Evolutionary conservation across 176 grass and related monocot species (phyloP), one percentile per base, ranked within the genome.

Genomic region (Oryza glumipatula): DNA sequence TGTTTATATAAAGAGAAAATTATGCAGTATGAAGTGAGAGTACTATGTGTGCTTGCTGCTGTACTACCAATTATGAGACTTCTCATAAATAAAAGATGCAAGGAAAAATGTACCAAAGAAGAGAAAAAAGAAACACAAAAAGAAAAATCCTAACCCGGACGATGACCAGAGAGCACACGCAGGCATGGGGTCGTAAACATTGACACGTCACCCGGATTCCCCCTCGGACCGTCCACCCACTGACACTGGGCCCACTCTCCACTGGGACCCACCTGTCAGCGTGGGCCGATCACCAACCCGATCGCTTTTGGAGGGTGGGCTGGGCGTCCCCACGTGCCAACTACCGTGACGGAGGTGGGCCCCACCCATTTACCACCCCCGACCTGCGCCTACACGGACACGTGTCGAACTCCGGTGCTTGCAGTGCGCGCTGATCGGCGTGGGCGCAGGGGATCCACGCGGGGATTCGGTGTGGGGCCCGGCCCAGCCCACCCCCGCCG

Each of bases 381-480:
- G 8, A 51, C 13, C 47, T 0, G 1, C 0, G 28, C 7, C 41
- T 78, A 23, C 74, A 48, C 80, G n/a, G 22, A 32, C 80, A 87
- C 80, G 76, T 91, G 89, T 87, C 84, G 70, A 83, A 1, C 4
- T 0, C 11, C 13, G 44, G 28, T 7, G 6, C 5, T 2, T 5
- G 11, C 4, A 17, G 3, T 33, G 41, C n/a, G 2, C 1, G 45
- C 32, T 63, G 80, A 5, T 74, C 6, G 0, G 88, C 32, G 9
- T 63, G 0, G 65, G 65, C 74, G 68, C 84, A 83, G 56, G 52
- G 84, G 84, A 87, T 87, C 84, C 35, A 1, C 16, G 10, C 12
- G 68, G 89, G 68, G 89, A 70, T 90, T 64, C 69, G 84, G 88
- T 84, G 84, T 74, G 84, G 1, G 6, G 4, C 35, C 30, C 30